Conservation (phyloP, 2,329 filamentous ascomycete species). For the Magnaporthales sp. region DNA sequence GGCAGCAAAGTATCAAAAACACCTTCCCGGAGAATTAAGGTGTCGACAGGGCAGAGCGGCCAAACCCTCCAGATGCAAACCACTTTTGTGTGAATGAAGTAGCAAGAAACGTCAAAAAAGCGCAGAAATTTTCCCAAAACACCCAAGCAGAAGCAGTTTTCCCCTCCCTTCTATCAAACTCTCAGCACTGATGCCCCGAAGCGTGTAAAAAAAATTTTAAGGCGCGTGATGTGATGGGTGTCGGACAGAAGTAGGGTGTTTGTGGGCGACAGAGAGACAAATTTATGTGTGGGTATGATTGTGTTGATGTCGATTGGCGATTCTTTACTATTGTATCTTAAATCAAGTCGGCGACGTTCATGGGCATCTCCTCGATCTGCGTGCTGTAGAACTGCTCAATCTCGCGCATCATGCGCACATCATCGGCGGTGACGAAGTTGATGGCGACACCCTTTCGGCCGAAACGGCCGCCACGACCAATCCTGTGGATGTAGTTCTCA, state of each 20-base stretch:
- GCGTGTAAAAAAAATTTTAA: slow-evolving; percentile 8
- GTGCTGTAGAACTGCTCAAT: slow-evolving; percentile 97
- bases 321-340: slow-evolving; percentile 5
- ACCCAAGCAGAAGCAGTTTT: slow-evolving; percentile 6
- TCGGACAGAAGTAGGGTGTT: slow-evolving; percentile 8
- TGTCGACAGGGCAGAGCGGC: slow-evolving; percentile 5
- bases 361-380: slow-evolving; percentile 97
- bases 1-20: slow-evolving; percentile 5
- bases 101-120: slow-evolving; percentile 1
- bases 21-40: slow-evolving; percentile 6
- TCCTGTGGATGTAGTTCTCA: slow-evolving; percentile 99
- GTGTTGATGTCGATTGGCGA: background rate
- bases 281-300: background rate
- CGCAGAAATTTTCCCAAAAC: slow-evolving; percentile 4
- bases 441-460: slow-evolving; percentile 98
- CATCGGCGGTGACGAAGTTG: slow-evolving; percentile 98
- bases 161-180: slow-evolving; percentile 12
- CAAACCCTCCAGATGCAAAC: slow-evolving; percentile 7
- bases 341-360: slow-evolving; percentile 70
- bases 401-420: slow-evolving; percentile 93
- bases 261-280: background rate
- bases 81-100: slow-evolving; percentile 5
- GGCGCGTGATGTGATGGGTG: slow-evolving; percentile 9
- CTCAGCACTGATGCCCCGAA: slow-evolving; percentile 10
- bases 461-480: slow-evolving; percentile 90